Percentiles rank a stretch among this genome's conserved stretches.
phyloP scores from a whole-genome alignment of 2,329 filamentous ascomycete species.

The Xylariomycetidae sp. region DNA sequence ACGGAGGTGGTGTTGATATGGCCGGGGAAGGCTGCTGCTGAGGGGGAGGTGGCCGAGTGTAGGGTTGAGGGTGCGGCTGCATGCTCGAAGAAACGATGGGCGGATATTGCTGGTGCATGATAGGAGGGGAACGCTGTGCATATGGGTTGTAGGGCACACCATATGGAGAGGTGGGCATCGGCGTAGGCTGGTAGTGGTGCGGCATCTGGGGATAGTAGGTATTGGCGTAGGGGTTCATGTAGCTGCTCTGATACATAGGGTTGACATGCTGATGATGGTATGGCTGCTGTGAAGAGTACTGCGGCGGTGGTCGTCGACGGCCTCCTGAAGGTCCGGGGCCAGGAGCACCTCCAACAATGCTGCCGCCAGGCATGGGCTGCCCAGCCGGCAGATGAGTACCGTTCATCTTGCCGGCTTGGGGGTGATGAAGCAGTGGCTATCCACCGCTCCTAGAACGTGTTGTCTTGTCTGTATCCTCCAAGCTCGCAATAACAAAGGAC shows the following conservation, averaged over 20 bases:
- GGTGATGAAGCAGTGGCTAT: slow-evolving; percentile 27
- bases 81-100: slow-evolving; percentile 40
- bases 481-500: too few species aligned
- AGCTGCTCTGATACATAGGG: slow-evolving; percentile 42
- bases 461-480: too few species aligned
- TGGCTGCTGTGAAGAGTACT: slow-evolving; percentile 30
- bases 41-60: slow-evolving; percentile 35
- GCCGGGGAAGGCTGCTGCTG: slow-evolving; percentile 42
- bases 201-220: slow-evolving; percentile 50
- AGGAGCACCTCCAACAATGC: slow-evolving; percentile 25
- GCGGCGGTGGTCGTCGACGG: slow-evolving; percentile 33
- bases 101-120: slow-evolving; percentile 47
- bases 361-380: slow-evolving; percentile 51
- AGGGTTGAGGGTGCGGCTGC: slow-evolving; percentile 35
- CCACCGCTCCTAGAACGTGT: slow-evolving; percentile 24
- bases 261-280: slow-evolving; percentile 24
- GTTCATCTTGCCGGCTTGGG: slow-evolving; percentile 73
- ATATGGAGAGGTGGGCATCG: slow-evolving; percentile 40
- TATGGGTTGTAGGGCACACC: slow-evolving; percentile 38
- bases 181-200: slow-evolving; percentile 51
- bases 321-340: slow-evolving; percentile 25
- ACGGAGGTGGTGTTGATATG: slow-evolving; percentile 44
- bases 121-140: slow-evolving; percentile 21
- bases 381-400: slow-evolving; percentile 71
- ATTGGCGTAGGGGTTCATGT: slow-evolving; percentile 44